These are phyloP conservation scores for Serendipita sp. DNA, from an alignment of 768 basidiomycete species.

Conservation along the genomic window DNA sequence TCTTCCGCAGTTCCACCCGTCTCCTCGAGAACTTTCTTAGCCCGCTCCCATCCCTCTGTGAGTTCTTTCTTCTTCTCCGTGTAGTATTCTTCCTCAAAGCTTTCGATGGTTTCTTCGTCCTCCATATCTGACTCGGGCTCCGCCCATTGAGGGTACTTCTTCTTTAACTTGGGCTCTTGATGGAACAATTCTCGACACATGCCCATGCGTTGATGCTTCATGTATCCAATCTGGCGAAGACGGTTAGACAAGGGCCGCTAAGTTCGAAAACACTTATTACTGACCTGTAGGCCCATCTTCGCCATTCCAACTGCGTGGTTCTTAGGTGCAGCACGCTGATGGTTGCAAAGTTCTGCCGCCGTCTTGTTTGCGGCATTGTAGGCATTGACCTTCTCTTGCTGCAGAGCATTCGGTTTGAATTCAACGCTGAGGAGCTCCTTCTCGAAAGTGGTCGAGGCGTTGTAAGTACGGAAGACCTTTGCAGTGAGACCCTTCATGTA, in stretches of 20 bases:
- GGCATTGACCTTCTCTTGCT: constrained; percentile 88
- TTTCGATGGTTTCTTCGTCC: constrained; percentile 62
- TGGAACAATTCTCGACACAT: constrained; percentile 74
- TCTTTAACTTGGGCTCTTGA: constrained; percentile 64
- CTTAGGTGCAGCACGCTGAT: constrained; percentile 89
- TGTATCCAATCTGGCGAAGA: constrained; percentile 47
- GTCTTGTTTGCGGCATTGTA: constrained; percentile 95
- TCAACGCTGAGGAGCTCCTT: constrained; percentile 65
- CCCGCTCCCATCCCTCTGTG: constrained; percentile 63
- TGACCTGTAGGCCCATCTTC: constrained; percentile 80
- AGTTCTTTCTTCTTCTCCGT: constrained; percentile 87
- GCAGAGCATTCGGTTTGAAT: constrained; percentile 27
- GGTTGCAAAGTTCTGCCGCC: constrained; percentile 97
- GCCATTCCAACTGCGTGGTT: constrained; percentile 87
- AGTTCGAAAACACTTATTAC: not conserved
- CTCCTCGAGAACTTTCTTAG: constrained; percentile 39
- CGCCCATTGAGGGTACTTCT: constrained; percentile 49
- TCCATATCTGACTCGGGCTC: constrained; percentile 88
- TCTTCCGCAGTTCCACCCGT: constrained; percentile 42
- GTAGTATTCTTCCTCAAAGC: constrained; percentile 62
- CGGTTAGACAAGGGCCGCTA: not conserved
- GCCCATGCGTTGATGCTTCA: constrained; percentile 98
- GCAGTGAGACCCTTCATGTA: constrained; percentile 98
- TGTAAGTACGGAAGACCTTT: constrained; percentile 99
- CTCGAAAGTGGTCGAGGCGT: constrained; percentile 94